These are phyloP conservation scores for Blepharisma stoltei DNA, from an alignment of 73 alveolate species.

Conservation along the genomic window DNA sequence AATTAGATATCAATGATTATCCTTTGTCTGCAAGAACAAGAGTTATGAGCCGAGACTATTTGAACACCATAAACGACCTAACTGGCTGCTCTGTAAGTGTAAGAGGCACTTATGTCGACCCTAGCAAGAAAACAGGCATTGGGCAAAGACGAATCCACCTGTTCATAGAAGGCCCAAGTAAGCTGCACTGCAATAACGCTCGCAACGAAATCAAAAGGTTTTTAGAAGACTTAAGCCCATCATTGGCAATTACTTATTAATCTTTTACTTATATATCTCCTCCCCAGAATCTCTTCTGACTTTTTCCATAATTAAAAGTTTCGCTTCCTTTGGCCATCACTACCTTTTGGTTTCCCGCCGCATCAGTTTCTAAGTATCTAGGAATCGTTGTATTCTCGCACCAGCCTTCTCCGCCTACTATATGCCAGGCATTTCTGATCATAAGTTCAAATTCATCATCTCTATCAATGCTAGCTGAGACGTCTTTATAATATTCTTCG, in stretches of 20 bases:
- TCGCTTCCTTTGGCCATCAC: conserved; percentile 51
- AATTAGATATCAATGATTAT: conserved; percentile 94
- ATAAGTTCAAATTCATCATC: conserved; percentile 83
- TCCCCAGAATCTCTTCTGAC: conserved; percentile 41
- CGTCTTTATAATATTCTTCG: conserved; percentile 72
- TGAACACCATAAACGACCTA: conserved; percentile 79
- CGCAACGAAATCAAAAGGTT: conserved; percentile 80
- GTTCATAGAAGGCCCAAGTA: conserved; percentile 85
- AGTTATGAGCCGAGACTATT: conserved; percentile 78
- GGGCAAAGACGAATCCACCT: conserved; percentile 86
- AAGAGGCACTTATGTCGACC: conserved; percentile 82
- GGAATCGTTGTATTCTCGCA: conserved; percentile 51
- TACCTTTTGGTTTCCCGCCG: conserved; percentile 45
- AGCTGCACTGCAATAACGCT: conserved; percentile 86
- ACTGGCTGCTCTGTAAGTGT: conserved; percentile 78
- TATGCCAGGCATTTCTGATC: conserved; percentile 85
- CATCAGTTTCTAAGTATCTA: conserved; percentile 42
- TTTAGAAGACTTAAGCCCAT: conserved; percentile 25
- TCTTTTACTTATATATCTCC: conserved; percentile 34
- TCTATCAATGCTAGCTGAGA: conserved; percentile 73
- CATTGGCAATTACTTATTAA: conserved; percentile 17
- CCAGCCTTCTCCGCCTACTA: conserved; percentile 60
- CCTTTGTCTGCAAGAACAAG: conserved; percentile 88
- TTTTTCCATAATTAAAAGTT: conserved; percentile 36
- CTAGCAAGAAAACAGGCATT: conserved; percentile 75